phyloP scores from a whole-genome alignment of 148 eudicot species.

The Selenicereus undatus region DNA sequence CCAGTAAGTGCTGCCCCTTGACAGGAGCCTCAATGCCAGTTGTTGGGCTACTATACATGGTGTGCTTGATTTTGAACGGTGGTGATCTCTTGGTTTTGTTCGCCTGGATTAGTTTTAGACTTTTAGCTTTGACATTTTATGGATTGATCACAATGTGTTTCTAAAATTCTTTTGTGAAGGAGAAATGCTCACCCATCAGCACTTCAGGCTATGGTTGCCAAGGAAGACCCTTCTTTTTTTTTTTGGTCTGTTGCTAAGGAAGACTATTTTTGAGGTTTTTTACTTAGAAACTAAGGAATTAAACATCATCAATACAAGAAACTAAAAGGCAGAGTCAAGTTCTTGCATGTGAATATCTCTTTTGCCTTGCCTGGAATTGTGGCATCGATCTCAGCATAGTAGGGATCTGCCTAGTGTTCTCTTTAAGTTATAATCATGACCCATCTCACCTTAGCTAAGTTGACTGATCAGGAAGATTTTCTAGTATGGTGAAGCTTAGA shows the following conservation, averaged over 20 bases:
- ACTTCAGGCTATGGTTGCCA: slow-evolving; percentile 1
- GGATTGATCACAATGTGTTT: slow-evolving; percentile 11
- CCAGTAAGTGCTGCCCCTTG: slow-evolving; percentile 22
- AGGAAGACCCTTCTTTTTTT: background rate
- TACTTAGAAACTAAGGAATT: background rate
- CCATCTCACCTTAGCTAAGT: background rate
- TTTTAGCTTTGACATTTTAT: slow-evolving; percentile 12
- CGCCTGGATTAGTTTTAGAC: slow-evolving; percentile 12
- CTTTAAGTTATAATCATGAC: background rate
- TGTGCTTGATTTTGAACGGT: slow-evolving; percentile 19
- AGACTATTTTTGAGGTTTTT: background rate
- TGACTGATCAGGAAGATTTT: background rate
- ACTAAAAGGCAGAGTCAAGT: background rate
- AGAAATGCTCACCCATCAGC: slow-evolving; percentile 4
- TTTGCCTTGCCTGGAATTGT: background rate
- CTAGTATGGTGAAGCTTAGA: background rate
- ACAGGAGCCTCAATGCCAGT: slow-evolving; percentile 15
- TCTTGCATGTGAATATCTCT: background rate
- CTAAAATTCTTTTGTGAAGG: slow-evolving; percentile 4
- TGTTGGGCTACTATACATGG: slow-evolving; percentile 13
- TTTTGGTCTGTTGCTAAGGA: background rate
- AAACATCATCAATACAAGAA: background rate
- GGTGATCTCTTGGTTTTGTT: slow-evolving; percentile 19
- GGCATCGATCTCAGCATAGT: background rate
- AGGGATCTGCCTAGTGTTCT: background rate